Percentiles rank a stretch among this genome's conserved stretches.
Evolutionary conservation across 106 monocot species (phyloP).

Genomic region (Acorus calamus): DNA sequence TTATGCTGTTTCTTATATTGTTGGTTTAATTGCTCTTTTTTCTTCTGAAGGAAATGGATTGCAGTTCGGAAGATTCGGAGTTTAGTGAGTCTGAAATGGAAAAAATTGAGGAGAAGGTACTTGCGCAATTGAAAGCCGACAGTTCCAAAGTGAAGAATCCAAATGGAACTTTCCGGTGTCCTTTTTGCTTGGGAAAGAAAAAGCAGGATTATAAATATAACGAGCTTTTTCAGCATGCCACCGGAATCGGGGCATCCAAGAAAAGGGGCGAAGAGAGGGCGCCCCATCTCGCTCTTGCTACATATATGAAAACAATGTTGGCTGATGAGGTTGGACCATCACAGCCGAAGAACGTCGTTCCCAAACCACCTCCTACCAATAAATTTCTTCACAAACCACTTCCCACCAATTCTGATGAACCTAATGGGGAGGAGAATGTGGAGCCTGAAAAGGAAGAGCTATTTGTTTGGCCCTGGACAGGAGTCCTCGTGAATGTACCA

Average conservation of each 20-base stretch:
- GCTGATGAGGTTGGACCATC: conserved; percentile 3
- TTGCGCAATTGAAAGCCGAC: conserved; percentile 7
- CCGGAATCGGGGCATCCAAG: conserved; percentile 27
- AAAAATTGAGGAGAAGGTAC: conserved; percentile 19
- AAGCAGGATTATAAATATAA: conserved; percentile 40
- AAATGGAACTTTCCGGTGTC: conserved; percentile 34
- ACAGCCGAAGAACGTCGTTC: conserved; percentile 6
- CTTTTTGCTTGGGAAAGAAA: conserved; percentile 46
- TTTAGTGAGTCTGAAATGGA: conserved; percentile 39
- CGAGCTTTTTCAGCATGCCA: conserved; percentile 61
- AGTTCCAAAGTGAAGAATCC: conserved; percentile 13
- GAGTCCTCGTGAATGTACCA: conserved; percentile 65
- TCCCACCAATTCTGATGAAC: too few species aligned
- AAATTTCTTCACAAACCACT: too few species aligned
- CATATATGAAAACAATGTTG: conserved; percentile 34
- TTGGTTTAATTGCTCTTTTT: background rate
- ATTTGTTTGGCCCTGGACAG: conserved; percentile 85
- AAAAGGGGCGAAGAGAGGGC: conserved; percentile 33
- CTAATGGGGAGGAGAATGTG: too few species aligned
- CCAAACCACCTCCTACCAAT: conserved; percentile 2
- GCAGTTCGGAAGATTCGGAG: conserved; percentile 20
- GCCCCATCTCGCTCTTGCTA: conserved; percentile 43
- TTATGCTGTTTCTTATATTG: background rate
- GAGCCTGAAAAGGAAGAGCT: conserved; percentile 21
- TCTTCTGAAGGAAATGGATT: conserved; percentile 10